Evolutionary conservation across 192 early-diverging fungal species (phyloP).

Genomic region (Coemansia sp.): DNA sequence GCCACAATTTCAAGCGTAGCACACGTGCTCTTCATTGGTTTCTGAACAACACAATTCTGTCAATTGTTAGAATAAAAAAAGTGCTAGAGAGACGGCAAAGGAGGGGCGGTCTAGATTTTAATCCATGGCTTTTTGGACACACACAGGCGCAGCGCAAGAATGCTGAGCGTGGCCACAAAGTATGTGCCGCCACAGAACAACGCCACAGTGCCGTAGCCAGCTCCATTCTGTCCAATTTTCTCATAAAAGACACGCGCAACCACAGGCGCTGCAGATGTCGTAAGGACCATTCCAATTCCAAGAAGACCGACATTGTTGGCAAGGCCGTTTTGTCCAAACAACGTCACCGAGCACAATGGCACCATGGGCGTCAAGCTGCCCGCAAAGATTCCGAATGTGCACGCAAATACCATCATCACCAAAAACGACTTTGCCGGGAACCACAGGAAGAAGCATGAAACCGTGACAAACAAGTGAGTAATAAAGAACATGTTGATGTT

Average conservation of each 20-base stretch:
- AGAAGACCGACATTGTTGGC: constrained; percentile 53
- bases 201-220: constrained; percentile 51
- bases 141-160: constrained; percentile 49
- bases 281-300: constrained; percentile 54
- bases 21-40: too few species aligned
- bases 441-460: constrained; percentile 53
- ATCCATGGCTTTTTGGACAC: constrained; percentile 42
- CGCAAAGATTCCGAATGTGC: constrained; percentile 52
- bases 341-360: constrained; percentile 53
- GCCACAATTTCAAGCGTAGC: too few species aligned
- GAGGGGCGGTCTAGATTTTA: constrained; percentile 23
- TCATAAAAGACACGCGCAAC: constrained; percentile 50
- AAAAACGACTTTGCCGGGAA: constrained; percentile 55
- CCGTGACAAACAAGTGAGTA: constrained; percentile 47
- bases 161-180: constrained; percentile 50
- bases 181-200: constrained; percentile 52
- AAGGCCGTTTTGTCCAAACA: constrained; percentile 54
- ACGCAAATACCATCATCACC: constrained; percentile 54
- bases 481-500: constrained; percentile 57
- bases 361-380: constrained; percentile 54
- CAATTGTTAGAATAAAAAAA: too few species aligned
- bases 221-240: constrained; percentile 48
- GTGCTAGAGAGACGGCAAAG: too few species aligned
- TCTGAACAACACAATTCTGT: too few species aligned
- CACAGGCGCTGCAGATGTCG: constrained; percentile 50